These are phyloP conservation scores for Sporothrix humicola DNA, from an alignment of 2,329 filamentous ascomycete genomes.

Conservation along the genomic window DNA sequence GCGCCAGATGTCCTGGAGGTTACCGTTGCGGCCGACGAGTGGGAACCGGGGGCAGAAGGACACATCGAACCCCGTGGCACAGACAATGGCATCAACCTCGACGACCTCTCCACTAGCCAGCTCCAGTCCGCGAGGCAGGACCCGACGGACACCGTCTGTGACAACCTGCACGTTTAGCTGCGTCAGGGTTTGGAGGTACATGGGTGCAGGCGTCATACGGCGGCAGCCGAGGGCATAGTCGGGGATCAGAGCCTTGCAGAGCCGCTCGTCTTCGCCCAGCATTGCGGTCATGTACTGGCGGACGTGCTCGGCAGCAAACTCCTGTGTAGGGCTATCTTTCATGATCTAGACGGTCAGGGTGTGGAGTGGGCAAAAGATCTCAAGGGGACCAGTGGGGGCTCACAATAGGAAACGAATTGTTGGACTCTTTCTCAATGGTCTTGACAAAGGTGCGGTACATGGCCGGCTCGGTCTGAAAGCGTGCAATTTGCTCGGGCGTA, in stretches of 20 bases:
- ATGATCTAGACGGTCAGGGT: slow-evolving; percentile 47
- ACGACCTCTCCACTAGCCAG: slow-evolving; percentile 56
- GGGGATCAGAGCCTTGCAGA: slow-evolving; percentile 59
- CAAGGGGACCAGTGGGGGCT: too few species aligned
- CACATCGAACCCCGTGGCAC: slow-evolving; percentile 63
- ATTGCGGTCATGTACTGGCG: slow-evolving; percentile 55
- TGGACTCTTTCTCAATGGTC: slow-evolving; percentile 53
- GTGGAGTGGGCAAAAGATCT: too few species aligned
- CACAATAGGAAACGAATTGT: slow-evolving; percentile 52
- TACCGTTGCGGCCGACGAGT: slow-evolving; percentile 55
- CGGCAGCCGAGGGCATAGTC: slow-evolving; percentile 55
- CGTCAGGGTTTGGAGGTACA: slow-evolving; percentile 55
- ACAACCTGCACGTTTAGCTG: slow-evolving; percentile 57
- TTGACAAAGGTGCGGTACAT: slow-evolving; percentile 56
- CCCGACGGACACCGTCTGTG: slow-evolving; percentile 51
- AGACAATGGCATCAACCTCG: slow-evolving; percentile 61
- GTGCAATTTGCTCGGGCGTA: slow-evolving; percentile 51
- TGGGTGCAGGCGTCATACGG: slow-evolving; percentile 57
- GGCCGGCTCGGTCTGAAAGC: slow-evolving; percentile 53
- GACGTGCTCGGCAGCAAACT: slow-evolving; percentile 50
- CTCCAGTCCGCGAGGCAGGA: slow-evolving; percentile 57
- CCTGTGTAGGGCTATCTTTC: slow-evolving; percentile 50
- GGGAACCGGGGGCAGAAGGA: slow-evolving; percentile 60
- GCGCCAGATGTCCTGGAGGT: slow-evolving; percentile 57
- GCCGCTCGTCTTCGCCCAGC: slow-evolving; percentile 55